A percentile compares a stretch with the other conserved stretches of the same genome.
Conservation (phyloP, 495 filamentous ascomycete genomes). For the Chlorociboria aeruginascens region DNA sequence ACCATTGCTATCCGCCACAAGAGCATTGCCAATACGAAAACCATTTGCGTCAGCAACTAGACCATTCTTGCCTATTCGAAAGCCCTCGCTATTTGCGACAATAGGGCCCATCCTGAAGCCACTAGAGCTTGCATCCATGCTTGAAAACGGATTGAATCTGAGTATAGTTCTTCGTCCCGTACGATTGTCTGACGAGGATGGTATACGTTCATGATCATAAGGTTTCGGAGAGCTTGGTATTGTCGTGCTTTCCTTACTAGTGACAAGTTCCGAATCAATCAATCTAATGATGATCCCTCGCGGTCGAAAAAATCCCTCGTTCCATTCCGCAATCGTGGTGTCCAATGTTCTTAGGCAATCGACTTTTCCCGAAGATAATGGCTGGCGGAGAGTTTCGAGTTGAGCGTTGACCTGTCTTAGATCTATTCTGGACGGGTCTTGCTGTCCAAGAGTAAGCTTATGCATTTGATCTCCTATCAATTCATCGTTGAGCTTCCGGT, state of each 20-base stretch:
- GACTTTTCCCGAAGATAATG: neutral
- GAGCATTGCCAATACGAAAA: slow-evolving; percentile 3
- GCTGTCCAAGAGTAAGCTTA: slow-evolving; percentile 4
- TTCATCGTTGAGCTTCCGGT: slow-evolving; percentile 15
- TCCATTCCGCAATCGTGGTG: slow-evolving; percentile 34
- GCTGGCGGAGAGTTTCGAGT: slow-evolving; percentile 13
- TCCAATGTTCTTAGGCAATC: neutral
- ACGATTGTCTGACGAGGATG: slow-evolving; percentile 17
- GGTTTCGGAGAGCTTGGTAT: slow-evolving; percentile 11
- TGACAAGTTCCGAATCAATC: neutral
- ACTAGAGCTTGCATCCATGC: neutral
- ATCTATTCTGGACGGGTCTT: slow-evolving; percentile 5
- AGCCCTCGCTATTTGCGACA: slow-evolving; percentile 27
- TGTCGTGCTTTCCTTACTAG: neutral
- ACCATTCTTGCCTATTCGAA: slow-evolving; percentile 20
- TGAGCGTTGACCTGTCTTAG: slow-evolving; percentile 24
- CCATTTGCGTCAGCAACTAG: slow-evolving; percentile 2
- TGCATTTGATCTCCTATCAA: slow-evolving; percentile 11
- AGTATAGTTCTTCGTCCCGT: slow-evolving; percentile 28
- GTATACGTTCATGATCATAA: slow-evolving; percentile 5
- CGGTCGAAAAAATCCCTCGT: slow-evolving; percentile 35
- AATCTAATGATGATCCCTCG: slow-evolving; percentile 20
- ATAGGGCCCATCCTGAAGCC: slow-evolving; percentile 6
- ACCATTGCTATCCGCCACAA: slow-evolving; percentile 8
- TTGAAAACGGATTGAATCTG: slow-evolving; percentile 18